Conservation (phyloP, 2,329 filamentous ascomycete genomes). For the Cladosporium sp. region DNA sequence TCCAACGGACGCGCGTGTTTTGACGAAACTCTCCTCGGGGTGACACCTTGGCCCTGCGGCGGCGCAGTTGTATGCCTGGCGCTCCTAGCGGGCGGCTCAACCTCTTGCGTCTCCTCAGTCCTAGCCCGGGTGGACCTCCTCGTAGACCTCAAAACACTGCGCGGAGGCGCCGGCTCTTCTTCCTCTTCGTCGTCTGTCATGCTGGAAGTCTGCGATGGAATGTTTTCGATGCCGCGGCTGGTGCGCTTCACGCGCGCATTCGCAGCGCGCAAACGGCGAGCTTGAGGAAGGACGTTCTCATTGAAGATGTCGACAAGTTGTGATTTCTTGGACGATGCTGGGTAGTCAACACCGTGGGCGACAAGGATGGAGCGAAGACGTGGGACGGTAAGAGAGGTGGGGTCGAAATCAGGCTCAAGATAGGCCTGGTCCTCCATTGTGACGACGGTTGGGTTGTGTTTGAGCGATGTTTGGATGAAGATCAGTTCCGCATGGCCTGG, state of each 20-base stretch:
- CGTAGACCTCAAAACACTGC: constrained; percentile 19
- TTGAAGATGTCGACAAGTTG: constrained; percentile 83
- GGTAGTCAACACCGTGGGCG: constrained; percentile 79
- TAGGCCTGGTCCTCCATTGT: constrained; percentile 67
- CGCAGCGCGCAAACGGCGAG: constrained; percentile 69
- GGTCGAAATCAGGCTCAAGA: constrained; percentile 81
- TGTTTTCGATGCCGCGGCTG: constrained; percentile 74
- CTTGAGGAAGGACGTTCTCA: constrained; percentile 71
- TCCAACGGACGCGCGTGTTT: constrained; percentile 42
- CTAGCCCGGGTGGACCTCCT: constrained; percentile 28
- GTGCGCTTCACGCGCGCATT: constrained; percentile 78
- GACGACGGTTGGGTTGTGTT: neutral
- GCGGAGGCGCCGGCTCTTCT: constrained; percentile 37
- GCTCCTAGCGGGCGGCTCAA: constrained; percentile 26
- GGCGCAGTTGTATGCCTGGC: constrained; percentile 31
- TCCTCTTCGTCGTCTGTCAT: constrained; percentile 53
- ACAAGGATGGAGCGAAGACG: constrained; percentile 88
- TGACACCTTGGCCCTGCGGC: constrained; percentile 21
- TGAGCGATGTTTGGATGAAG: too few species aligned
- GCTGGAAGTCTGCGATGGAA: constrained; percentile 63
- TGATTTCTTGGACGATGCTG: constrained; percentile 85
- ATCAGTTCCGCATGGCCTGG: too few species aligned
- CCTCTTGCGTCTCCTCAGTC: constrained; percentile 37
- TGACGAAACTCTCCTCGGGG: constrained; percentile 35
- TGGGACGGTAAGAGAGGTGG: constrained; percentile 77